Base-by-base conservation (phyloP, 805 yeast genomes). In the Spathaspora arborariae region DNA sequence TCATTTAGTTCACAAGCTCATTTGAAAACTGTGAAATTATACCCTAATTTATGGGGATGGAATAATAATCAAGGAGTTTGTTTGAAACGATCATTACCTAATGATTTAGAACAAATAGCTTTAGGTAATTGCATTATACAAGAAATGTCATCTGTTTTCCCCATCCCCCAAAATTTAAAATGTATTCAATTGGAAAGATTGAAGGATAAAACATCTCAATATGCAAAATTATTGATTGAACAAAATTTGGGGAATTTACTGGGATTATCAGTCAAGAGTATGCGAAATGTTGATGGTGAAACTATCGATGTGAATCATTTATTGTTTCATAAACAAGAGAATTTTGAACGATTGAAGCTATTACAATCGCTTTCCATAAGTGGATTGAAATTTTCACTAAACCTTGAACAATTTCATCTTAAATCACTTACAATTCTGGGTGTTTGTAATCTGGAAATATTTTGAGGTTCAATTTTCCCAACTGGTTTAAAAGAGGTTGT, bases 21-120 rank as follows among this genome's bases (percentile, higher is more conserved):
- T 4, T 36, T 53, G 10, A 15, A 43, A 15, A 41, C 35, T n/a
- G 35, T 56, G 5, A 21, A 40, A 6, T 36, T 56, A 13, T 48
- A 44, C 37, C 60, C 62, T 3, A 56, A 55, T 46, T 35, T 34
- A 30, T 42, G 41, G 33, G 59, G 60, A 5, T 49, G 44, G 26
- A 47, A 42, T 19, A 37, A 44, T 11, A 55, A 51, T 30, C 48
- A 48, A 36, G 48, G 51, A 2, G 35, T 47, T 13, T 22, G 13
- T 5, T 16, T 55, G 20, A 20, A 50, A 16, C 46, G 40, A 16
- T 36, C 47, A 10, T 42, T 56, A 36, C 62, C 62, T 4, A 16
- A 20, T 5, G 45, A 44, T 33, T 22, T 58, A 18, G 45, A 36
- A 13, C 18, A 9, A 15, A 35, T 58, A 7, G 39, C 36, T 6